Evolutionary conservation across 495 filamentous ascomycete genomes (phyloP).

Genomic region (Tuber indicum): DNA sequence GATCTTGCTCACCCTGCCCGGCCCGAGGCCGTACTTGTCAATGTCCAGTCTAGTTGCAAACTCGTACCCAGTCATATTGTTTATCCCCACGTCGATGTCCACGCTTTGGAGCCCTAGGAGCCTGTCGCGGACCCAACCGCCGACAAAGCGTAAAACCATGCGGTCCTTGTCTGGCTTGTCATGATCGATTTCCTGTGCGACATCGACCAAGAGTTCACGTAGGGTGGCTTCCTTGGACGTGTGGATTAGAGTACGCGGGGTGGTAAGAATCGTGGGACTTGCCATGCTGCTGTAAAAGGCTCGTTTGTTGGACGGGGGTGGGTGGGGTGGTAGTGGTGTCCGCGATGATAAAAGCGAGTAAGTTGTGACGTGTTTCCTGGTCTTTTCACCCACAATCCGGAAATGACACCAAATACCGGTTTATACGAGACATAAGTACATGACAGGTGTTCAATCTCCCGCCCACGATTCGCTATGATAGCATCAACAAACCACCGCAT

Average conservation of each 20-base stretch:
- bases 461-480: too few species aligned
- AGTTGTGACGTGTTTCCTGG: too few species aligned
- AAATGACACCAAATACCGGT: too few species aligned
- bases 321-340: too few species aligned
- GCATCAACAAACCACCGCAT: too few species aligned
- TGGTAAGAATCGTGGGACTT: not conserved
- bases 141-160: conserved; percentile 76
- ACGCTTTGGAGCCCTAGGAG: conserved; percentile 70
- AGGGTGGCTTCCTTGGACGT: conserved; percentile 18
- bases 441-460: too few species aligned
- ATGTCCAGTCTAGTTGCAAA: conserved; percentile 60
- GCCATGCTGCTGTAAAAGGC: not conserved
- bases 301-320: not conserved
- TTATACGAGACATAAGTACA: too few species aligned
- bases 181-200: conserved; percentile 28
- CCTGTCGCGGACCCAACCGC: conserved; percentile 98
- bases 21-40: conserved; percentile 43
- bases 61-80: conserved; percentile 82
- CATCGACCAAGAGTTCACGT: conserved; percentile 32
- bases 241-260: conserved; percentile 9
- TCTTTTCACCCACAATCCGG: too few species aligned
- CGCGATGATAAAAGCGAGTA: not conserved
- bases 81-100: conserved; percentile 93
- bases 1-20: conserved; percentile 62
- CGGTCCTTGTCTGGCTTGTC: not conserved